phyloP scores from a whole-genome alignment of 768 basidiomycete species.

The Rhizopogon vulgaris region DNA sequence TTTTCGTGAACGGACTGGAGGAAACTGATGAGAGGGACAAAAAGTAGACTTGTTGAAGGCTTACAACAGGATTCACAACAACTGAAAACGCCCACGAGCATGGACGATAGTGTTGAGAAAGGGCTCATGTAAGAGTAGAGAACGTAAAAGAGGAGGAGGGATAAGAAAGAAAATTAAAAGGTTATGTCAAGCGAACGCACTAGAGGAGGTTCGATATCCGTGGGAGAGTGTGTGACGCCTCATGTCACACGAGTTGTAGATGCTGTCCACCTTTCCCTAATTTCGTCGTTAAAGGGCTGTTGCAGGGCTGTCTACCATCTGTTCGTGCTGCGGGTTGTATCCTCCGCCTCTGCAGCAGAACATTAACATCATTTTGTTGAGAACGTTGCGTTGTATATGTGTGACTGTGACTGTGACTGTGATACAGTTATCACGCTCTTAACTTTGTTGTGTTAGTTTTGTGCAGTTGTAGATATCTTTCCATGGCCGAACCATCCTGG shows the following conservation, averaged over 20 bases:
- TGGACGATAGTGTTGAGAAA: slow-evolving; percentile 1
- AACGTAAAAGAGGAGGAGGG: slow-evolving; percentile 5
- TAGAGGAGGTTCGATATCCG: background rate
- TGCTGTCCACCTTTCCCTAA: too few relatives aligned
- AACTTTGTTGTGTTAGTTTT: too few relatives aligned
- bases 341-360: slow-evolving; percentile 15
- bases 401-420: background rate
- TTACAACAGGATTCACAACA: slow-evolving; percentile 82
- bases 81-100: slow-evolving; percentile 69
- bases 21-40: slow-evolving; percentile 11
- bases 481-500: slow-evolving; percentile 80
- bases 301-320: too few relatives aligned
- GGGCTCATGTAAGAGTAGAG: background rate
- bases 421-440: background rate
- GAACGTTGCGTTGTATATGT: slow-evolving; percentile 13
- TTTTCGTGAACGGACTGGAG: slow-evolving; percentile 71
- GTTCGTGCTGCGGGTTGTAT: background rate
- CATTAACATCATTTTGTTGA: background rate
- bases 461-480: background rate
- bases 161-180: slow-evolving; percentile 12
- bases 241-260: background rate
- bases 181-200: slow-evolving; percentile 1
- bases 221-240: slow-evolving; percentile 14
- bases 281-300: too few relatives aligned
- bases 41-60: slow-evolving; percentile 22